Evolutionary conservation across 345 rosid genomes (phyloP), one percentile per base, ranked within the genome.

Genomic region (Bruguiera parviflora): DNA sequence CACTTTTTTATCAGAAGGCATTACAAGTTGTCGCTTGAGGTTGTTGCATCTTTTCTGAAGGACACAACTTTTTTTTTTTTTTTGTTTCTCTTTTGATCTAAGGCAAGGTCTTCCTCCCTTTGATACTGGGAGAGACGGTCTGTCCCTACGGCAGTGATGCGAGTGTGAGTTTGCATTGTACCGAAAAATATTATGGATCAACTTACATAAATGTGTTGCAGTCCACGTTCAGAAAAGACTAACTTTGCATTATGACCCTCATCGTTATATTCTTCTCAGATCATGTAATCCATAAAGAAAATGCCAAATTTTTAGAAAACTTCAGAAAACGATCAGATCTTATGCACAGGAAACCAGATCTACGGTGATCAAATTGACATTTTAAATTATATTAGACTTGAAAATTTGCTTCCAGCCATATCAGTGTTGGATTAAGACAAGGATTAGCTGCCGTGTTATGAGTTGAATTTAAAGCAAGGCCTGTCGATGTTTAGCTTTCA

Each of bases 11-110:
- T 80, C 73, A 19, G 47, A 67, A 29, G n/a, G 61, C 46, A n/a
- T 13, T 33, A 22, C 32, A 15, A 65, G 61, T 24, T 72, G 57
- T 37, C 71, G 63, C 75, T 75, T 63, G 81, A 77, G 77, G 43
- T 64, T 68, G 52, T 51, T 43, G 2, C 29, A 65, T 31, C 66
- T 62, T 66, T 64, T 58, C 4, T 43, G 2, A 52, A 53, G 18
- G 49, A 13, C 32, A 39, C 43, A 32, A 53, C 28, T 27, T 27
- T 27, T 27, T 1, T 27, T 27, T 27, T 25, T 25, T 25, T 25
- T 25, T 1, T 27, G 1, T 27, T 27, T 27, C 2, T 61, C 8
- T 4, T 31, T 28, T 49, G 62, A 37, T 62, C 62, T 20, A 37
- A 13, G 52, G 25, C 2, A 61, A 33, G 58, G 8, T 43, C 49